A percentile compares a stretch with the other conserved stretches of the same genome.
phyloP scores from a whole-genome alignment of 1,139 yeast genomes.

The Scheffersomyces titani region DNA sequence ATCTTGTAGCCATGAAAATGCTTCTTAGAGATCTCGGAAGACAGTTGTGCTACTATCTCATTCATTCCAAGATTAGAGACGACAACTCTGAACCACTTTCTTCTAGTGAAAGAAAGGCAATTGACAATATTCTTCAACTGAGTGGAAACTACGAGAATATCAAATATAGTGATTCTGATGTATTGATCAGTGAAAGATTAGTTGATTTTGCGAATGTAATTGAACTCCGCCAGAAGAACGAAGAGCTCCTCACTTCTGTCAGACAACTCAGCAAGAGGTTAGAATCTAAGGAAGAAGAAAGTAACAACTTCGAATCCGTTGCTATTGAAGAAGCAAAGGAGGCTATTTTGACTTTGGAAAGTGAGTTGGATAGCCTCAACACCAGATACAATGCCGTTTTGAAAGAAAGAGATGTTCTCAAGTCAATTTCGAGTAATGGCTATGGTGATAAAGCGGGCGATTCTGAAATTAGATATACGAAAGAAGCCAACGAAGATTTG shows the following conservation, averaged over 20 bases:
- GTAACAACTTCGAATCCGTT: conserved; percentile 48
- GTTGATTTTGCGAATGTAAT: conserved; percentile 66
- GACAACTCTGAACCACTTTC: conserved; percentile 56
- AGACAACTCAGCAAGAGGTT: conserved; percentile 70
- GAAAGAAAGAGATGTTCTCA: conserved; percentile 68
- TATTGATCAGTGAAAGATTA: conserved; percentile 68
- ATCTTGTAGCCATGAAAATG: conserved; percentile 48
- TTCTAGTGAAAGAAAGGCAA: conserved; percentile 55
- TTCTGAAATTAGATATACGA: conserved; percentile 22
- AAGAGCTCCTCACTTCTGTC: conserved; percentile 64
- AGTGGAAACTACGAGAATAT: conserved; percentile 32
- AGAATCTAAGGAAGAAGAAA: conserved; percentile 54
- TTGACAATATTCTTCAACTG: conserved; percentile 44
- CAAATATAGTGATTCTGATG: conserved; percentile 65
- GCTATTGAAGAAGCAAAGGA: conserved; percentile 75
- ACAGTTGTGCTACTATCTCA: conserved; percentile 73
- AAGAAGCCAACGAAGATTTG: conserved; percentile 31
- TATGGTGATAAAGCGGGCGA: conserved; percentile 5
- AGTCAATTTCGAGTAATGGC: conserved; percentile 32
- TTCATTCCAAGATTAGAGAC: conserved; percentile 62
- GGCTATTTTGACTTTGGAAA: conserved; percentile 68
- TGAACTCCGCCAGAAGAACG: conserved; percentile 74
- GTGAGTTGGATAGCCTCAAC: conserved; percentile 55
- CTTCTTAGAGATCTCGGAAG: conserved; percentile 74
- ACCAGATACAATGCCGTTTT: conserved; percentile 53